Evolutionary conservation across 345 rosid species (phyloP).

Genomic region (Rubroshorea leprosula): DNA sequence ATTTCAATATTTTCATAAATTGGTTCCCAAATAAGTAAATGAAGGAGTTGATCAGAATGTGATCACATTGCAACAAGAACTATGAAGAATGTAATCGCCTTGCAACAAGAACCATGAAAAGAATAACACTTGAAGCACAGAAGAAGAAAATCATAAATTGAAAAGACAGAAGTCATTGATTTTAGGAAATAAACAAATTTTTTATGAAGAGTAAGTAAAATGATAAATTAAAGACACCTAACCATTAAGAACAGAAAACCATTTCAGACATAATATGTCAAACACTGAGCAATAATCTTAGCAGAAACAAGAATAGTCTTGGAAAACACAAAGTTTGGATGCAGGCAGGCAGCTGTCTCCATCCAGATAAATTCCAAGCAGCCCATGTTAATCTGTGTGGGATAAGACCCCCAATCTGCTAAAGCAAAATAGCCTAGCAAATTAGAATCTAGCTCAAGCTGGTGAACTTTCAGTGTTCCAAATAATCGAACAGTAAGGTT

Average conservation of each 20-base stretch:
- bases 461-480: neutral
- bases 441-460: slow-evolving; percentile 2
- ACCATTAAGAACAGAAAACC: slow-evolving; percentile 1
- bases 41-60: no score
- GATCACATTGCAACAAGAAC: no score
- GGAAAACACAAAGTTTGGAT: neutral
- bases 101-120: slow-evolving; percentile 4
- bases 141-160: neutral
- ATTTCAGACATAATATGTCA: neutral
- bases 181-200: neutral
- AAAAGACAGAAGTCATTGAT: neutral
- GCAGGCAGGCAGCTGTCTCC: slow-evolving; percentile 7
- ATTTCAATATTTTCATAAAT: neutral
- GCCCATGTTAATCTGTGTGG: neutral
- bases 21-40: neutral
- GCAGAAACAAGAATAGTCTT: neutral
- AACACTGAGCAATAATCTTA: slow-evolving; percentile 1
- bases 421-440: neutral
- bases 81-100: neutral
- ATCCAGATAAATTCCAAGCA: neutral
- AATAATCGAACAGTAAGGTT: neutral
- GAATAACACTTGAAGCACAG: neutral
- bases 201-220: neutral
- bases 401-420: slow-evolving; percentile 10
- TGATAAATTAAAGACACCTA: neutral